Conservation (phyloP, 495 filamentous ascomycete species). For the Friedmanniomyces simplex region DNA sequence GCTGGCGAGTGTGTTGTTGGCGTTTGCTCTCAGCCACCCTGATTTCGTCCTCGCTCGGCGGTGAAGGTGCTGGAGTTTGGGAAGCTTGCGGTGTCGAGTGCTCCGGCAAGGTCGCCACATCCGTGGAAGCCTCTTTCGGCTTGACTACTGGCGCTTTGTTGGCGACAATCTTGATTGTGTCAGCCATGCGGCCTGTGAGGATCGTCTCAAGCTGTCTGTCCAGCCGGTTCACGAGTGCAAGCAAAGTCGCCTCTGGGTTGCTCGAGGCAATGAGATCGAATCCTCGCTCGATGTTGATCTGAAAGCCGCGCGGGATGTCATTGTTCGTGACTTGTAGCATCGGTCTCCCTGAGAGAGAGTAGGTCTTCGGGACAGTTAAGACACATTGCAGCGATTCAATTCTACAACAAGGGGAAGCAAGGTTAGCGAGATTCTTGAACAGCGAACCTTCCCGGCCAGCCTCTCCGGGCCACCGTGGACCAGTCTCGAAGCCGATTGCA, state of each 20-base stretch:
- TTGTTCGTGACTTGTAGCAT: conserved; percentile 57
- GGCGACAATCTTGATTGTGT: conserved; percentile 65
- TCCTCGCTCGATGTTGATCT: conserved; percentile 69
- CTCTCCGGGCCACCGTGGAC: too few species aligned
- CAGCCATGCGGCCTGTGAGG: conserved; percentile 59
- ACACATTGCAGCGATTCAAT: conserved; percentile 60
- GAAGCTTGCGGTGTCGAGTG: background rate
- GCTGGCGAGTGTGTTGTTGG: conserved; percentile 55
- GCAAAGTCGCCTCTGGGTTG: conserved; percentile 47
- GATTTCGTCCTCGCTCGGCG: background rate
- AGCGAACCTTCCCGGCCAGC: too few species aligned
- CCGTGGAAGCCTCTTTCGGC: background rate
- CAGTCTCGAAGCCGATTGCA: too few species aligned
- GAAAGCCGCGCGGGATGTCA: conserved; percentile 70
- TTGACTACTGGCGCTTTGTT: conserved; percentile 37
- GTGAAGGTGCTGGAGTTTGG: background rate
- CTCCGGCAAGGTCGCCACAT: background rate
- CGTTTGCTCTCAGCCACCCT: conserved; percentile 49
- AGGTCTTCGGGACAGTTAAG: conserved; percentile 55
- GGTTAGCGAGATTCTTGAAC: too few species aligned
- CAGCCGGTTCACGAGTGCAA: conserved; percentile 58
- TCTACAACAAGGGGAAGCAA: too few species aligned
- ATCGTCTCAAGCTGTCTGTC: conserved; percentile 67
- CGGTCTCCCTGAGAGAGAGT: conserved; percentile 44
- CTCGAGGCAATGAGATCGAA: conserved; percentile 59